Percentiles rank a stretch among this genome's conserved stretches.
phyloP scores from a whole-genome alignment of 2,329 filamentous ascomycete species.

The Colletotrichum scovillei region DNA sequence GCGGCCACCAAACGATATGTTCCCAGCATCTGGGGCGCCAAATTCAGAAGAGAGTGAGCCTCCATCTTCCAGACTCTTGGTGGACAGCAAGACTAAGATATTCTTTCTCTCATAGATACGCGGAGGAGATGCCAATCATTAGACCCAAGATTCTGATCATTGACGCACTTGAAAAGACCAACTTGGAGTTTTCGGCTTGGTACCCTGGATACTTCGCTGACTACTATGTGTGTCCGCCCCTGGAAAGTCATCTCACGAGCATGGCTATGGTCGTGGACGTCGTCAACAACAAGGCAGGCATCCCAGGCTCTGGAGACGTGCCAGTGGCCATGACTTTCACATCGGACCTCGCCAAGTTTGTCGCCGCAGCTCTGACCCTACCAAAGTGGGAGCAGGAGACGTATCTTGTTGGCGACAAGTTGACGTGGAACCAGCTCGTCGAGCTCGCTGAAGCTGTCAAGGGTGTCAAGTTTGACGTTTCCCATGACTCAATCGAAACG shows the following conservation, averaged over 20 bases:
- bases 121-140: constrained; percentile 42
- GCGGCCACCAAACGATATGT: constrained; percentile 51
- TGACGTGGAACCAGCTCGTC: constrained; percentile 51
- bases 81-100: constrained; percentile 48
- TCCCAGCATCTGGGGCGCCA: constrained; percentile 53
- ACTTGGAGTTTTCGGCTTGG: constrained; percentile 44
- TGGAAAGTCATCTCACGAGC: constrained; percentile 43
- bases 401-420: constrained; percentile 44
- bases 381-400: constrained; percentile 51
- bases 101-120: constrained; percentile 39
- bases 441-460: constrained; percentile 49
- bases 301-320: constrained; percentile 16
- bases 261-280: constrained; percentile 6
- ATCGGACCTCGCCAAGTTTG: constrained; percentile 41
- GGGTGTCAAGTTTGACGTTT: constrained; percentile 48
- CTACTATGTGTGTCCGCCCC: constrained; percentile 40
- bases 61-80: constrained; percentile 45
- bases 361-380: constrained; percentile 49
- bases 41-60: constrained; percentile 39
- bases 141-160: constrained; percentile 47
- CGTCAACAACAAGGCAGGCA: not conserved
- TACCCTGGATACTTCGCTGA: constrained; percentile 40
- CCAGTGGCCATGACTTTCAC: constrained; percentile 1
- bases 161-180: constrained; percentile 54
- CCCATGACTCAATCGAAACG: constrained; percentile 45